phyloP scores from a whole-genome alignment of 352 stramenopile species.

The Nothophytophthora sp. region DNA sequence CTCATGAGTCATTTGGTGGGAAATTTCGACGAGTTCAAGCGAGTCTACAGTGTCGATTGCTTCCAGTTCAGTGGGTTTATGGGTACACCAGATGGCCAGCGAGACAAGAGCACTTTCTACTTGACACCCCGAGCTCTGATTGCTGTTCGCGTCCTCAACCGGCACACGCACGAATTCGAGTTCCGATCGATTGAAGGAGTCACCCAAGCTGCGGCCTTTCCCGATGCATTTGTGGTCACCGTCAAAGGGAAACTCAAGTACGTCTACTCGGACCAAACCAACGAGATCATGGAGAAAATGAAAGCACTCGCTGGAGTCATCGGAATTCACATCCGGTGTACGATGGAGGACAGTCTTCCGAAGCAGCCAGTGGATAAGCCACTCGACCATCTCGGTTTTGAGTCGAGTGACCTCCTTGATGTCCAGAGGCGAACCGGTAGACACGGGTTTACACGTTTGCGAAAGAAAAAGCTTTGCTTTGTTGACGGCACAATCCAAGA shows the following conservation, averaged over 20 bases:
- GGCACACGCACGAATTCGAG: constrained; percentile 77
- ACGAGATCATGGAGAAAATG: constrained; percentile 65
- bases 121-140: constrained; percentile 70
- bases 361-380: constrained; percentile 43
- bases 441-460: constrained; percentile 57
- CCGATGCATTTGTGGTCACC: constrained; percentile 62
- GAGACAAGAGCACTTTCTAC: constrained; percentile 75
- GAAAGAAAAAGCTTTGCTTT: constrained; percentile 69
- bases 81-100: constrained; percentile 62
- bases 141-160: constrained; percentile 58
- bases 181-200: constrained; percentile 64
- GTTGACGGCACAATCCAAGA: constrained; percentile 55
- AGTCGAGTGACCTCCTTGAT: constrained; percentile 46
- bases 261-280: constrained; percentile 67
- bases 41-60: constrained; percentile 67
- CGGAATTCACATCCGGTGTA: constrained; percentile 49
- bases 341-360: constrained; percentile 44
- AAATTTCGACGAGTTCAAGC: constrained; percentile 80
- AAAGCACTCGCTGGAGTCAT: constrained; percentile 64
- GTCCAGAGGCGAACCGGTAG: constrained; percentile 58
- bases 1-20: constrained; percentile 79
- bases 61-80: constrained; percentile 78
- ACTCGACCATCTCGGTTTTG: constrained; percentile 38
- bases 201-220: constrained; percentile 37
- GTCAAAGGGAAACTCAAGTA: constrained; percentile 71